These are phyloP conservation scores for Sporothrix pallida DNA, from an alignment of 2,329 filamentous ascomycete species.

Conservation along the genomic window DNA sequence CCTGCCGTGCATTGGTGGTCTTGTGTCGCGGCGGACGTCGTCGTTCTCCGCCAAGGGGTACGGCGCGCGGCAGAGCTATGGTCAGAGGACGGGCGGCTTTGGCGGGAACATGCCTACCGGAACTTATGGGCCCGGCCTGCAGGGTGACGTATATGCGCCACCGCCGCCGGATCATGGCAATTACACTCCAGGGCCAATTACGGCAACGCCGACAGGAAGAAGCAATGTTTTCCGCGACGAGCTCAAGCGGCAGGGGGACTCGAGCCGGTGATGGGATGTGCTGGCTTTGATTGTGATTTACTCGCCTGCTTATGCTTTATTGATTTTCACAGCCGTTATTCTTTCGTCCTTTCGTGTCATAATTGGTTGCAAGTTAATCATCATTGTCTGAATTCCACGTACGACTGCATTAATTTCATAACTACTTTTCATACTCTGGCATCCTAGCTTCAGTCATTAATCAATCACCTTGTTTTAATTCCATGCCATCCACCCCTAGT, in stretches of 20 bases:
- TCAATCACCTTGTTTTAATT: no score
- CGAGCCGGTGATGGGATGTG: constrained; percentile 16
- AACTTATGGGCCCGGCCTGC: constrained; percentile 8
- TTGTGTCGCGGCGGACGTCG: constrained; percentile 33
- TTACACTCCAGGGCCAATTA: not conserved
- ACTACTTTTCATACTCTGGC: no score
- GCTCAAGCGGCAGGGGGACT: constrained; percentile 45
- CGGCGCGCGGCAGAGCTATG: constrained; percentile 40
- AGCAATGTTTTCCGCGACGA: constrained; percentile 49
- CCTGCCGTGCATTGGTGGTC: constrained; percentile 38
- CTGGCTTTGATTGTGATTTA: not conserved
- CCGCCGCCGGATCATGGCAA: not conserved
- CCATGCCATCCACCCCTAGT: not conserved
- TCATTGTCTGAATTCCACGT: no score
- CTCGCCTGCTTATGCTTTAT: not conserved
- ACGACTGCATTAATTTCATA: no score
- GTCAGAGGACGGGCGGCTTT: constrained; percentile 37
- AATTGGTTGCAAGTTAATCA: no score
- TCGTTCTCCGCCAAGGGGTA: constrained; percentile 41
- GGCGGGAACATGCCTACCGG: constrained; percentile 21
- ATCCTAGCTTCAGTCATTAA: no score
- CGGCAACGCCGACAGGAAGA: not conserved
- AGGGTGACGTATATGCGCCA: not conserved
- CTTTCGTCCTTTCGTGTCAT: no score
- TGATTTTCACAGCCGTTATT: not conserved